Evolutionary conservation across 371 early-diverging fungal species (phyloP), one percentile per base, ranked within the genome.

Genomic region (Apophysomyces ossiformis): DNA sequence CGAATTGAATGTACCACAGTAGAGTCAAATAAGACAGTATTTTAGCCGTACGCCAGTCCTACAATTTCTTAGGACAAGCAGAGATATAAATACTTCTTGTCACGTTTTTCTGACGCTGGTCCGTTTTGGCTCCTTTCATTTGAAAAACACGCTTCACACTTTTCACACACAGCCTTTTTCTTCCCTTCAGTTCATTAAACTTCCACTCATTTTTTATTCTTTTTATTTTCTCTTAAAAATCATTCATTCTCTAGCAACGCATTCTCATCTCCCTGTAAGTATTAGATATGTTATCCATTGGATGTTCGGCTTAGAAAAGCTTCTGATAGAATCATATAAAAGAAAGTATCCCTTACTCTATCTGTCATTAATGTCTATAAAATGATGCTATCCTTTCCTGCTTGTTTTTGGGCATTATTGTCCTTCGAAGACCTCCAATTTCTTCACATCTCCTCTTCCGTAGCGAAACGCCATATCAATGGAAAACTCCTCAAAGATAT

Each of bases 371-470:
- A 47, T 47, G 21, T 47, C 18, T 47, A 18, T 62, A 45, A 16
- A 12, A 67, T 57, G 58, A 46, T 36, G 35, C 26, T 21, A 39
- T 58, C 57, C 58, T 16, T 41, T 63, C 57, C 37, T 37, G 21
- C 65, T 37, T 85, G 85, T 63, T 83, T 84, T 59, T 85, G 85
- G 85, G 81, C 83, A 1, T 57, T 85, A 58, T 74, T 85, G 65
- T 75, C 81, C 36, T 68, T 74, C 37, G 74, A 78, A 61, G 73
- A 81, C 45, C 70, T 85, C 16, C 68, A 72, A 57, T 84, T 85
- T 68, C 63, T 84, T 59, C 78, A 82, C 66, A 69, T 85, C 1
- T 77, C 86, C 15, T 63, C 73, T 12, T 73, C 77, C 15, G 72
- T 81, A 36, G 67, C 68, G 32, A 64, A 71, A 38, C 71, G 69